Conservation (phyloP, 495 filamentous ascomycete genomes). For the Hyaloscypha variabilis region DNA sequence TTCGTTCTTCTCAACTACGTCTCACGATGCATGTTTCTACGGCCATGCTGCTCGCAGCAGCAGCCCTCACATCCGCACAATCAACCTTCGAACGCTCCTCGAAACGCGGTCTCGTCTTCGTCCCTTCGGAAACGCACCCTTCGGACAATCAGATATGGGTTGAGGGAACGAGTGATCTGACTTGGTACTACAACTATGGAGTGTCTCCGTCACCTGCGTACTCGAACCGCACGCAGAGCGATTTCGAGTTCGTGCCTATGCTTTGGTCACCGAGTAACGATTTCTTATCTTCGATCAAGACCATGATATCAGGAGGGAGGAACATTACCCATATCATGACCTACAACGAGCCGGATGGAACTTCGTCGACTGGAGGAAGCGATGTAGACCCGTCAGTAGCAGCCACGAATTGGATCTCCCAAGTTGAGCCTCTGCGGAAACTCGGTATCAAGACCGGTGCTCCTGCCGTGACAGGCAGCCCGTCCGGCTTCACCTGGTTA, state of each 20-base stretch:
- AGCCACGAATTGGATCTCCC: slow-evolving; percentile 64
- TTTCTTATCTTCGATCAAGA: slow-evolving; percentile 56
- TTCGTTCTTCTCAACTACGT: background rate
- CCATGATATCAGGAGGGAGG: slow-evolving; percentile 52
- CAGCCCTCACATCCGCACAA: slow-evolving; percentile 27
- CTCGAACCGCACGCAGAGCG: slow-evolving; percentile 38
- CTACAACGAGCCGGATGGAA: slow-evolving; percentile 77
- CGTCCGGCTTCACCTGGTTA: slow-evolving; percentile 64
- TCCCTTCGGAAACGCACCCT: slow-evolving; percentile 49
- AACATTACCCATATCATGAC: slow-evolving; percentile 66
- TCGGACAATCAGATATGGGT: slow-evolving; percentile 65
- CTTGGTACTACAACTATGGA: slow-evolving; percentile 84
- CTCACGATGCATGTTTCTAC: slow-evolving; percentile 25
- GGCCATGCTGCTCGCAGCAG: slow-evolving; percentile 24
- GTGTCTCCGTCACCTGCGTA: slow-evolving; percentile 53
- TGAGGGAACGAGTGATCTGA: slow-evolving; percentile 53
- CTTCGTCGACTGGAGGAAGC: slow-evolving; percentile 55
- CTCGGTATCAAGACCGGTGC: slow-evolving; percentile 59
- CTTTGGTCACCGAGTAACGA: slow-evolving; percentile 59
- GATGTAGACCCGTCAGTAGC: slow-evolving; percentile 56
- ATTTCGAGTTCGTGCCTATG: slow-evolving; percentile 80
- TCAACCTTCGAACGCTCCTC: slow-evolving; percentile 46
- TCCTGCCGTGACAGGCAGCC: slow-evolving; percentile 58
- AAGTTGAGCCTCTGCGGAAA: slow-evolving; percentile 65
- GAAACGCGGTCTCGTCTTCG: slow-evolving; percentile 73